Percentiles rank a stretch among this genome's conserved stretches.
Evolutionary conservation across 805 yeast genomes (phyloP).

Genomic region (Cyberlindnera maritima): DNA sequence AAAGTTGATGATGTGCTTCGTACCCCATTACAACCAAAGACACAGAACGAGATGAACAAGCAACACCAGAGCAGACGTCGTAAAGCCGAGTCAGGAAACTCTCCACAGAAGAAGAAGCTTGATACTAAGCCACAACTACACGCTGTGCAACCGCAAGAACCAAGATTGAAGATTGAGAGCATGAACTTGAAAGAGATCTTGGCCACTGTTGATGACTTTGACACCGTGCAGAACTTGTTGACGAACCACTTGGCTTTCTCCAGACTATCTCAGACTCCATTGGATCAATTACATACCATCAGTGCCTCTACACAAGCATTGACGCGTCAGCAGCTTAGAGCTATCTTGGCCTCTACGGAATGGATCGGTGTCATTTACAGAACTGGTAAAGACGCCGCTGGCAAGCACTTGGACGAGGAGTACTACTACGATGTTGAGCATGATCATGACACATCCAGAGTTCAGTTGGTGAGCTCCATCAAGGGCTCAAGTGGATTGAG

Average conservation of each 20-base stretch:
- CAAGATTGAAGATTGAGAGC: conserved; percentile 28
- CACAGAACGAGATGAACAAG: conserved; percentile 20
- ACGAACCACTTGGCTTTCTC: conserved; percentile 89
- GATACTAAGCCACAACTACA: conserved; percentile 11
- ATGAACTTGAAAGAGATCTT: conserved; percentile 31
- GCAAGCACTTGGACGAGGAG: conserved; percentile 90
- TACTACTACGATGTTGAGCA: conserved; percentile 86
- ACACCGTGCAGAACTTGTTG: conserved; percentile 60
- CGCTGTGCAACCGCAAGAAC: conserved; percentile 13
- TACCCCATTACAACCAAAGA: conserved; percentile 16
- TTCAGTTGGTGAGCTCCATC: conserved; percentile 63
- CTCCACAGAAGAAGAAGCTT: conserved; percentile 31
- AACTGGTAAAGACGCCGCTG: conserved; percentile 94
- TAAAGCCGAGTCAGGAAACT: conserved; percentile 30
- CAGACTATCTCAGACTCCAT: conserved; percentile 81
- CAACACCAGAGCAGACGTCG: conserved; percentile 26
- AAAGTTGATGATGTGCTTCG: conserved; percentile 1
- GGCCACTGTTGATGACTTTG: conserved; percentile 38
- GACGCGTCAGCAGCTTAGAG: conserved; percentile 42
- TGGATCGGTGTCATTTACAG: conserved; percentile 89
- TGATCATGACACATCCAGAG: conserved; percentile 72
- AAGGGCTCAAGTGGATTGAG: conserved; percentile 82
- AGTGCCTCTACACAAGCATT: conserved; percentile 51
- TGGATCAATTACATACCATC: conserved; percentile 64
- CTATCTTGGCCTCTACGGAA: conserved; percentile 40